Evolutionary conservation across 192 early-diverging fungal genomes (phyloP).

Genomic region (Coemansia sp.): DNA sequence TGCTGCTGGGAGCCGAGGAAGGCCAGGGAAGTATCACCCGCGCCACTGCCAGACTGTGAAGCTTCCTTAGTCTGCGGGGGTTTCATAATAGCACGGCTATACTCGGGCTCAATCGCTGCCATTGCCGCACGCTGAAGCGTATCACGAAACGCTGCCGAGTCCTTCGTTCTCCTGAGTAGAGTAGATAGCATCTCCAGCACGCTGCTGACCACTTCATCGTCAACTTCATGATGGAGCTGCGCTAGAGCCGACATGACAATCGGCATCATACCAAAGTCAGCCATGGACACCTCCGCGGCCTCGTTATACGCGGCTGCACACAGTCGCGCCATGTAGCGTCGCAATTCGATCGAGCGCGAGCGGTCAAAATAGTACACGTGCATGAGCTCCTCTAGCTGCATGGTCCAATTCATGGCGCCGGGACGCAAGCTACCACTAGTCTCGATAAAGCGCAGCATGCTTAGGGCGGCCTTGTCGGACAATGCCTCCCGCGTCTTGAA

Average conservation of each 20-base stretch:
- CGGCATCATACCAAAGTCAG: constrained; percentile 15
- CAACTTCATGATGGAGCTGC: constrained; percentile 40
- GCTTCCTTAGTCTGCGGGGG: not conserved
- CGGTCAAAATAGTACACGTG: constrained; percentile 53
- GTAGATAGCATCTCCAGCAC: constrained; percentile 25
- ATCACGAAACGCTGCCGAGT: constrained; percentile 12
- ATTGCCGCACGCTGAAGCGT: constrained; percentile 15
- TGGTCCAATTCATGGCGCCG: constrained; percentile 21
- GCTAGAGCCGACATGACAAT: constrained; percentile 38
- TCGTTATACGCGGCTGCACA: constrained; percentile 22
- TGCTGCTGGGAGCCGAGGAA: not conserved
- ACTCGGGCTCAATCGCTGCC: constrained; percentile 36
- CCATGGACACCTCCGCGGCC: not conserved
- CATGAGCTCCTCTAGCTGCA: constrained; percentile 39
- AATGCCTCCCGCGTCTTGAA: constrained; percentile 33
- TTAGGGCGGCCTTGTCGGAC: constrained; percentile 42
- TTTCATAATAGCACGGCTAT: not conserved
- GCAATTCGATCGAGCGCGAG: constrained; percentile 31
- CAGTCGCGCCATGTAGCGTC: constrained; percentile 28
- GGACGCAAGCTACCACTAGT: constrained; percentile 28
- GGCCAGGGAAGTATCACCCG: constrained; percentile 14
- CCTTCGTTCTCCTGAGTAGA: constrained; percentile 17
- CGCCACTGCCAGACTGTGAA: not conserved
- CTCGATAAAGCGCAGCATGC: constrained; percentile 36
- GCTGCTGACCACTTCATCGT: constrained; percentile 28